Evolutionary conservation across 2,329 filamentous ascomycete species (phyloP).

Genomic region (Phaeosphaeria sp.): DNA sequence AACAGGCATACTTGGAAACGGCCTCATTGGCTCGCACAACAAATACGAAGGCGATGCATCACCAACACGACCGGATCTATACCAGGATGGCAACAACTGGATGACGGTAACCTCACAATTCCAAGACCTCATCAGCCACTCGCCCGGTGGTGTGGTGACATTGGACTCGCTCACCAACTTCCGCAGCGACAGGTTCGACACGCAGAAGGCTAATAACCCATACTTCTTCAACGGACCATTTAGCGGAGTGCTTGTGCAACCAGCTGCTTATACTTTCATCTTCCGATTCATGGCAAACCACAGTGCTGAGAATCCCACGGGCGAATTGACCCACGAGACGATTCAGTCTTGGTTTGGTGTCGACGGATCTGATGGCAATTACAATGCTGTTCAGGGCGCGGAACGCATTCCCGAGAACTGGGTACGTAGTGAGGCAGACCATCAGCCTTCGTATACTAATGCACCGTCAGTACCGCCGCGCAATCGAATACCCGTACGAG

Average conservation of each 20-base stretch:
- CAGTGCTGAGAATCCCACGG: slow-evolving; percentile 21
- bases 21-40: slow-evolving; percentile 28
- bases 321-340: slow-evolving; percentile 19
- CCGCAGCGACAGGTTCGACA: slow-evolving; percentile 26
- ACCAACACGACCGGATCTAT: slow-evolving; percentile 28
- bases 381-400: slow-evolving; percentile 21
- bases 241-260: slow-evolving; percentile 29
- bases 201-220: slow-evolving; percentile 23
- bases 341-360: slow-evolving; percentile 34
- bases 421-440: slow-evolving; percentile 5
- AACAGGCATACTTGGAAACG: slow-evolving; percentile 26
- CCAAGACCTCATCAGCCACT: slow-evolving; percentile 27
- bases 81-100: slow-evolving; percentile 30
- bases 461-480: slow-evolving; percentile 20
- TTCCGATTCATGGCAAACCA: slow-evolving; percentile 37
- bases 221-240: slow-evolving; percentile 34
- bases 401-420: slow-evolving; percentile 31
- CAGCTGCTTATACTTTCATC: slow-evolving; percentile 34
- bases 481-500: slow-evolving; percentile 30
- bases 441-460: not conserved
- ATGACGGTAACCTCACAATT: slow-evolving; percentile 27
- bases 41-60: slow-evolving; percentile 33
- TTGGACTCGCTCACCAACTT: slow-evolving; percentile 27
- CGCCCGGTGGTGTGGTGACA: slow-evolving; percentile 26
- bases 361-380: slow-evolving; percentile 18